Base-by-base conservation (phyloP, 2,329 filamentous ascomycete species). In the Colletotrichum viniferum region DNA sequence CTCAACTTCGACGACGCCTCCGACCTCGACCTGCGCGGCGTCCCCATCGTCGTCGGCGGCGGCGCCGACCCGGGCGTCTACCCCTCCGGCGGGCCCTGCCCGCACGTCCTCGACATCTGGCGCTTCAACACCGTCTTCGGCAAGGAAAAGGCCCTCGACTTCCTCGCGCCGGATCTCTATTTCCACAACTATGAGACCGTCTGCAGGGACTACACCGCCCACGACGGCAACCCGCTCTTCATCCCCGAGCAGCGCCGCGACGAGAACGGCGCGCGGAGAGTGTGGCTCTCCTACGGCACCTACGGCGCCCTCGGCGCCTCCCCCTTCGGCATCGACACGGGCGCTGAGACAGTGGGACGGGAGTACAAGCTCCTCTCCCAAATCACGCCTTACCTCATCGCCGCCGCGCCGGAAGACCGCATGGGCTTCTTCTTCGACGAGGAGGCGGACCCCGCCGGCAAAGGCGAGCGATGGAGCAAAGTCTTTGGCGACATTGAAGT, bases 231-330 rank as follows among this genome's bases (percentile, higher is more conserved):
- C 76, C 83, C 87, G 0, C 82, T 90, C 0, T 89, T 90, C 76
- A 89, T 90, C 48, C 88, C 88, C 0, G 88, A 90, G 80, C 88
- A 90, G 77, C 82, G 87, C 7, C 83, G 88, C 14, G 88, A 89
- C 69, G 87, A 87, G 43, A 82, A 85, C 32, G 87, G 87, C 7
- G 83, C 85, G 0, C 79, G 86, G 7, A 77, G 87, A 3, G 79
- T 87, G 1, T 88, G 86, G 85, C 66, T 83, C 0, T 84, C 87
- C 0, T 85, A 84, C 24, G 86, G 84, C 3, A 83, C 84, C 0
- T 84, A 86, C 66, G 81, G 81, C 14, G 82, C 82, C 4, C 77
- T 88, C 0, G 86, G 86, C 1, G 79, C 81, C 0, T 80, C 80
- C 1, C 85, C 86, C 0, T 88, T 88, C 70, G 84, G 84, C 9